These are phyloP conservation scores for Thielaviopsis populi DNA, from an alignment of 2,329 filamentous ascomycete genomes.

Conservation along the genomic window DNA sequence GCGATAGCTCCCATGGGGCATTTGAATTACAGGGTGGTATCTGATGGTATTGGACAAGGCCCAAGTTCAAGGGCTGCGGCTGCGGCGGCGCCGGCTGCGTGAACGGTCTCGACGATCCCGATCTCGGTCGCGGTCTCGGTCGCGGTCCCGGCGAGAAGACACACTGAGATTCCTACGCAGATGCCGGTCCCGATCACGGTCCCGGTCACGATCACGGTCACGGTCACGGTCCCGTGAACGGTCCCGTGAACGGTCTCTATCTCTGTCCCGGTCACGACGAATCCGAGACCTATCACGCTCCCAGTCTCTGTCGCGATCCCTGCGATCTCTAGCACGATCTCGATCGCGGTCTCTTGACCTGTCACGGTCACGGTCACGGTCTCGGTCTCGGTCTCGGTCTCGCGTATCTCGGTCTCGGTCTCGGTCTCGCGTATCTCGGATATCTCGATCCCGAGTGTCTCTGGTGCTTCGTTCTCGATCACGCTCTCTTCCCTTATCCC, in stretches of 20 bases:
- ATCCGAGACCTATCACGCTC: neutral
- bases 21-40: neutral
- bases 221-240: slow-evolving; percentile 18
- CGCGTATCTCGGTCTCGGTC: slow-evolving; percentile 23
- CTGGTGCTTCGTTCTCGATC: slow-evolving; percentile 24
- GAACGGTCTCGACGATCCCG: slow-evolving; percentile 8
- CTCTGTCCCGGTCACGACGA: slow-evolving; percentile 19
- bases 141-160: slow-evolving; percentile 11
- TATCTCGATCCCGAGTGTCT: slow-evolving; percentile 21
- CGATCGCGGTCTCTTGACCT: slow-evolving; percentile 23
- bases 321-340: slow-evolving; percentile 21
- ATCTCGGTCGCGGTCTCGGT: slow-evolving; percentile 7
- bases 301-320: slow-evolving; percentile 21
- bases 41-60: neutral
- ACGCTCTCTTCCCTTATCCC: slow-evolving; percentile 12
- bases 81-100: slow-evolving; percentile 7
- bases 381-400: slow-evolving; percentile 21
- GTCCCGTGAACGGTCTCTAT: slow-evolving; percentile 16
- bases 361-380: slow-evolving; percentile 22
- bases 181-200: slow-evolving; percentile 13
- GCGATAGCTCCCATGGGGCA: neutral
- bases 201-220: slow-evolving; percentile 20
- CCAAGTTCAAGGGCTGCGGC: neutral
- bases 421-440: slow-evolving; percentile 23
- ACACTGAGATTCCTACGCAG: neutral